Conservation (phyloP, 2,329 filamentous ascomycete species). For the Falciphora oryzae region DNA sequence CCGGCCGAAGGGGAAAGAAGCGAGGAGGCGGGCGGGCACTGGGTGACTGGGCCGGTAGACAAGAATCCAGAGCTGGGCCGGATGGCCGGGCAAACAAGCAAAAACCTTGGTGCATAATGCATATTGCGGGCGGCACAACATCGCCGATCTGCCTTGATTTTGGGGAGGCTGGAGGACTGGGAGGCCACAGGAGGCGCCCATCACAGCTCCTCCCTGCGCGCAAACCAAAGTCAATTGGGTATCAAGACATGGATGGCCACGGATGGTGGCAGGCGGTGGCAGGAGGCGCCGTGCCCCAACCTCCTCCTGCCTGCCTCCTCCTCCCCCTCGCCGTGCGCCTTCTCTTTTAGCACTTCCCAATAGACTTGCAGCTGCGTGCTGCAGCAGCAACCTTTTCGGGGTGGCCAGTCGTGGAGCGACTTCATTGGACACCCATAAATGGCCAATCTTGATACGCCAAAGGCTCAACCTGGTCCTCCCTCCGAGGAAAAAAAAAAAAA, state of each 20-base stretch:
- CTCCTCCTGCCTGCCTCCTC: not conserved
- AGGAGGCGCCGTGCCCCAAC: not conserved
- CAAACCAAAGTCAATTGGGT: not conserved
- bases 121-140: not conserved
- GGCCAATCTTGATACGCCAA: not conserved
- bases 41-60: too few relatives aligned
- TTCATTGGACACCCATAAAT: not conserved
- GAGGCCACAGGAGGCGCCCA: not conserved
- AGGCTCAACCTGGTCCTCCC: not conserved
- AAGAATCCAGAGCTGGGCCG: not conserved
- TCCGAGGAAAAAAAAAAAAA: too few relatives aligned
- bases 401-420: not conserved
- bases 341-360: not conserved
- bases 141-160: not conserved
- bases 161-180: not conserved
- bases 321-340: not conserved
- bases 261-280: not conserved
- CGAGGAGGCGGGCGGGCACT: not conserved
- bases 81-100: not conserved
- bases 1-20: not conserved
- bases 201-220: not conserved
- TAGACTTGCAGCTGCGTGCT: not conserved
- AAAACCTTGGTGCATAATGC: not conserved
- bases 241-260: not conserved
- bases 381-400: constrained; percentile 1